phyloP scores from a whole-genome alignment of 148 eudicot genomes.

The Amaranthus hypochondriacus region DNA sequence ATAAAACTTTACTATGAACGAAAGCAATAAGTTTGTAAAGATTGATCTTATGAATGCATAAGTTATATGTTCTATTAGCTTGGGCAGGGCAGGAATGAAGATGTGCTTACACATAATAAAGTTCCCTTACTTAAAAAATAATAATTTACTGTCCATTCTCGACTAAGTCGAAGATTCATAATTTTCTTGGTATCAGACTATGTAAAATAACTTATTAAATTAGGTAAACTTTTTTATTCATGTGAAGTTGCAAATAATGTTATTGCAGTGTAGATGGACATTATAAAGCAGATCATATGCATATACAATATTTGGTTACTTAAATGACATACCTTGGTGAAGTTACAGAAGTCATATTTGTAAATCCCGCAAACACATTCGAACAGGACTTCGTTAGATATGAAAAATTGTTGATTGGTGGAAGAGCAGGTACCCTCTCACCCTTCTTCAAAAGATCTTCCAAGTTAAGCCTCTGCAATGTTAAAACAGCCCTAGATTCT shows the following conservation, averaged over 20 bases:
- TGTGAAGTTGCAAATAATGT: too few relatives aligned
- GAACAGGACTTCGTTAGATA: constrained; percentile 81
- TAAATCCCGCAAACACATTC: constrained; percentile 69
- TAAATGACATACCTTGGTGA: constrained; percentile 44
- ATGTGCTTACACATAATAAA: neutral
- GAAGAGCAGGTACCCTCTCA: constrained; percentile 64
- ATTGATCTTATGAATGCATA: neutral
- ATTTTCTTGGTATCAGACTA: too few relatives aligned
- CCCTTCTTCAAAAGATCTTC: constrained; percentile 66
- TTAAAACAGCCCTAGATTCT: constrained; percentile 65
- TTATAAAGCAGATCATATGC: neutral
- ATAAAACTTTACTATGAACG: neutral
- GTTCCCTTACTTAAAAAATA: neutral
- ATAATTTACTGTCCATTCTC: neutral
- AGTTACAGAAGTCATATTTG: constrained; percentile 39
- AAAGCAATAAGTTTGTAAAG: neutral
- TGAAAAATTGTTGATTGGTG: constrained; percentile 68
- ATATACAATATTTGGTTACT: neutral
- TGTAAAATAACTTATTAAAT: too few relatives aligned
- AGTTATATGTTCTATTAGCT: neutral
- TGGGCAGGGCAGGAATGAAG: neutral
- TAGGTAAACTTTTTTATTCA: too few relatives aligned
- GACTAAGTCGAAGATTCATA: too few relatives aligned
- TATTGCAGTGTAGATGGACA: neutral
- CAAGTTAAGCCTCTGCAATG: constrained; percentile 65